Evolutionary conservation across 2,329 filamentous ascomycete species (phyloP), one percentile per base, ranked within the genome.

Genomic region (Graphilbum sp.): DNA sequence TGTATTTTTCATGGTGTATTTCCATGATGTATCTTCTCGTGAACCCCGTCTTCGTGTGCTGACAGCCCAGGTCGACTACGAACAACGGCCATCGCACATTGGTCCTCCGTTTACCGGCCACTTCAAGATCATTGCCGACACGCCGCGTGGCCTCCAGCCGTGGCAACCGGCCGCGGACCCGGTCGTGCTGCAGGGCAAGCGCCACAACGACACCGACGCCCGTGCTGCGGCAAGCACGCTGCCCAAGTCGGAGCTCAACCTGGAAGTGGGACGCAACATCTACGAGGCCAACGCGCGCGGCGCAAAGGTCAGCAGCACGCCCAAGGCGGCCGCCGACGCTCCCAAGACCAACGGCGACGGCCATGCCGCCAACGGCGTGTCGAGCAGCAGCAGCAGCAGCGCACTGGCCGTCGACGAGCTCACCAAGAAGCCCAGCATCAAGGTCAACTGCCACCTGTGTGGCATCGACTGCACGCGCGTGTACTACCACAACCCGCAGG

Each of bases 61-160:
- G n/a, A n/a, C n/a, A n/a, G n/a, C n/a, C n/a, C 18, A 96, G 88
- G 88, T 98, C 52, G 90, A 98, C 59, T 84, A 88, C 23, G 88
- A 95, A 54, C 87, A 90, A 47, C 75, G 90, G 41, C 90, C 90
- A 10, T 95, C 90, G 2, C 90, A 87, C 55, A 88, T 96, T 48
- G 88, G 88, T 1, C 88, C 90, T 3, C 90, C 90, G 7, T 96
- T 95, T 52, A 98, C 90, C 4, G 90, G 90, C 30, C 90, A 98
- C 57, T 98, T 98, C 70, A 81, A 85, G 56, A 79, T 96, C 44
- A 88, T 88, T 40, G 90, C 86, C 52, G 90, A 98, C 55, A 98
- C 90, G 1, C 90, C 90, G 38, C 78, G 90, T 42, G 90, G 90
- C 29, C 70, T 98, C 37, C 88, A 96, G 56, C 82, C 88, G 19